Base-by-base conservation (phyloP, 305 asterid genomes). In the Fraxinus platypoda region DNA sequence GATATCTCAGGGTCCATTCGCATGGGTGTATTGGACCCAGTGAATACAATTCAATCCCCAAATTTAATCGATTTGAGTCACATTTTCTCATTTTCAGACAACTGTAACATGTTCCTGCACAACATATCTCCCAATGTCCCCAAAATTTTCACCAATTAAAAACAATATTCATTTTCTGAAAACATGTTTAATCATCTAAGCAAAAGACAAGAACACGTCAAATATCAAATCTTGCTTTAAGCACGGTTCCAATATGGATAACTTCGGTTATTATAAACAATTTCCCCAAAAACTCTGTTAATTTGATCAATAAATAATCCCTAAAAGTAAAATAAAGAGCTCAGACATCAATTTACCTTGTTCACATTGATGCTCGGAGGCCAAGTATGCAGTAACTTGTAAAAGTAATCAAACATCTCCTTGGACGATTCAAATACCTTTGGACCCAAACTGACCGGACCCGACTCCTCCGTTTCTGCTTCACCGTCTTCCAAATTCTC, bases 381-480 rank as follows among this genome's bases (percentile, higher is more conserved):
- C 98, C 98, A 94, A 31, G 78, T 43, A 80, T 86, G 97, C 41
- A 93, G 92, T 71, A 94, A 86, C 85, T 92, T 92, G 84, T 66
- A 81, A 82, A 92, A 92, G 86, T 94, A 94, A 85, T 94, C 95
- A 81, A 86, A 94, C 89, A 93, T 89, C 88, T 88, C 93, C 23
- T 92, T 88, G 4, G 97, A 88, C 28, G 98, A 86, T 15, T 64
- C 89, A 77, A 94, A 94, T n/a, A 82, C 85, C 87, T 91, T 93
- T 26, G 93, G 90, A 13, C 97, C 97, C 70, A 93, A 30, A 2
- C 64, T 75, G 72, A 85, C 87, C 73, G 81, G 81, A 43, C 43
- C 86, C 57, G 88, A 77, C 64, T 83, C 81, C 54, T 81, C 85
- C 75, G 4, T 2, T 52, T 81, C 31, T 68, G 0, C 81, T 34